These are phyloP conservation scores for Naganishia vaughanmartiniae DNA, from an alignment of 768 basidiomycete species.

Conservation along the genomic window DNA sequence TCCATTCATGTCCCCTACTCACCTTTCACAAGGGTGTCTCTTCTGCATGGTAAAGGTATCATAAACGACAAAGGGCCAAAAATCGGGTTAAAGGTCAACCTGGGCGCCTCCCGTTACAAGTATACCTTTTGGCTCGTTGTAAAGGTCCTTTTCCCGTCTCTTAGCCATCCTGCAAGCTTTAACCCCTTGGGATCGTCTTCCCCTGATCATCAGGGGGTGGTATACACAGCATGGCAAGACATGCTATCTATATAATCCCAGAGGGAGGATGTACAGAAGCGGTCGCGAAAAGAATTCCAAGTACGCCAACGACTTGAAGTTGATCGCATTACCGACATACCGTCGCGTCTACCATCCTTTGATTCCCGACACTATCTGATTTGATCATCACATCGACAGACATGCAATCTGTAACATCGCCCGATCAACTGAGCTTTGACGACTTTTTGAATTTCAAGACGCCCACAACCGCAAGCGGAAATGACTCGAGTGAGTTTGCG, in stretches of 20 bases:
- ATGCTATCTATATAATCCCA: constrained; percentile 2
- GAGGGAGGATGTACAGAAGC: background rate
- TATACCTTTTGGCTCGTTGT: constrained; percentile 13
- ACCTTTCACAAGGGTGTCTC: background rate
- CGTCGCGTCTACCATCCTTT: background rate
- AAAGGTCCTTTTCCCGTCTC: constrained; percentile 13
- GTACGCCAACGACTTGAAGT: constrained; percentile 5
- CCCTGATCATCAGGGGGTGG: constrained; percentile 16
- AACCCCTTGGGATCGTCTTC: constrained; percentile 20
- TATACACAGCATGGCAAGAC: constrained; percentile 4
- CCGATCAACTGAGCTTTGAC: constrained; percentile 23
- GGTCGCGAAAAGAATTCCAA: background rate
- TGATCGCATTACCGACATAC: constrained; percentile 6
- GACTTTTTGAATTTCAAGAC: constrained; percentile 24
- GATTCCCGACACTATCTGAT: background rate
- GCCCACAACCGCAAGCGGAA: constrained; percentile 11
- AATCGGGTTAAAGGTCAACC: background rate
- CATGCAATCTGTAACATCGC: constrained; percentile 4
- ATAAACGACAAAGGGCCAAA: background rate
- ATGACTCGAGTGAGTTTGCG: constrained; percentile 9
- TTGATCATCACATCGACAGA: background rate
- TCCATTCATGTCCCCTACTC: background rate
- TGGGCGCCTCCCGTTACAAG: background rate
- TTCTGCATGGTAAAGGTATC: background rate
- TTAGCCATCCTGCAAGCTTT: constrained; percentile 3